Evolutionary conservation across 2,329 filamentous ascomycete species (phyloP).

Genomic region (Claviceps sp.): DNA sequence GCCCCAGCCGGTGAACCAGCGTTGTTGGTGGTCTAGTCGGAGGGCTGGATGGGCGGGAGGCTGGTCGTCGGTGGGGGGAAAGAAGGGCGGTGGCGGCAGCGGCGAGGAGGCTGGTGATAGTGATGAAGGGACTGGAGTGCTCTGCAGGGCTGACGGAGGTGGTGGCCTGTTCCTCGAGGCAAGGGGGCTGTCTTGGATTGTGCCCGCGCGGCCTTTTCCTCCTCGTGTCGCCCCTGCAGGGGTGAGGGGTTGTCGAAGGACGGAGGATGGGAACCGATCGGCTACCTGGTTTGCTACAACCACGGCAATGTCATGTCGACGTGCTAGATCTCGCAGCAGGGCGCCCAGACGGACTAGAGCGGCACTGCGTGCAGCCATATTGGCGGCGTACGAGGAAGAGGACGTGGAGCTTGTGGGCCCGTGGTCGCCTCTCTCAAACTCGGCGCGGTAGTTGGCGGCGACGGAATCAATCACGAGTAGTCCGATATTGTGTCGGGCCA

Average conservation of each 20-base stretch:
- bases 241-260: background rate
- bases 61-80: conserved; percentile 16
- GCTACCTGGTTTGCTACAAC: conserved; percentile 94
- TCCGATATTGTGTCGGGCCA: conserved; percentile 62
- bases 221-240: background rate
- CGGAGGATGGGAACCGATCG: conserved; percentile 53
- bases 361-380: conserved; percentile 61
- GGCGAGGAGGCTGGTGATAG: conserved; percentile 12
- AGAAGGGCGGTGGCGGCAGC: conserved; percentile 19
- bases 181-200: conserved; percentile 35
- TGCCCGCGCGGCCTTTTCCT: background rate
- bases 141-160: conserved; percentile 17
- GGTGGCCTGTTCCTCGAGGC: conserved; percentile 29
- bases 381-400: conserved; percentile 26
- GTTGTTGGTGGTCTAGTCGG: conserved; percentile 75
- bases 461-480: conserved; percentile 83
- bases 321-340: conserved; percentile 63
- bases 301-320: conserved; percentile 61
- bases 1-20: conserved; percentile 94
- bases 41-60: conserved; percentile 39
- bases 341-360: conserved; percentile 69
- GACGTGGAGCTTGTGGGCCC: conserved; percentile 11
- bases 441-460: conserved; percentile 88
- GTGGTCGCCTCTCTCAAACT: conserved; percentile 50
- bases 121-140: conserved; percentile 12